Percentiles rank a stretch among this genome's conserved stretches.
Evolutionary conservation across 169 alveolate genomes (phyloP).

Genomic region (Amoebophrya sp.): DNA sequence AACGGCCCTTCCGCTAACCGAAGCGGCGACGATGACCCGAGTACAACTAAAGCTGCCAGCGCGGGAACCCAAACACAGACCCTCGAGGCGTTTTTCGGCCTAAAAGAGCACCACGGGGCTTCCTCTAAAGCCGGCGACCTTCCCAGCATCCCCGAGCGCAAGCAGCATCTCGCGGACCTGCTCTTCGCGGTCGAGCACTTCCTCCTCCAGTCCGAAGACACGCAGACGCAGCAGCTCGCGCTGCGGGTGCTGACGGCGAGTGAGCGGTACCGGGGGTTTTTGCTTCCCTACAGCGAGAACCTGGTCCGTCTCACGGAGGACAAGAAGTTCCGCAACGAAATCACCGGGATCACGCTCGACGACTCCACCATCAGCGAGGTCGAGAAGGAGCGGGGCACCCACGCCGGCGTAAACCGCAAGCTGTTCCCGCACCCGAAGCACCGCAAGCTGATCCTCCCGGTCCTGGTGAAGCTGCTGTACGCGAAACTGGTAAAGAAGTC

Average conservation of each 20-base stretch:
- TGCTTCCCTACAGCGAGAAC: neutral
- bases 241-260: neutral
- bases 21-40: neutral
- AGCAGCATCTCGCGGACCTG: neutral
- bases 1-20: neutral
- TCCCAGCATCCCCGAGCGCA: neutral
- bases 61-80: neutral
- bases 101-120: neutral
- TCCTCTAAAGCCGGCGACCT: neutral
- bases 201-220: neutral
- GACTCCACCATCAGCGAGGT: neutral
- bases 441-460: neutral
- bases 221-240: neutral
- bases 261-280: neutral
- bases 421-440: neutral
- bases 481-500: neutral
- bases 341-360: neutral
- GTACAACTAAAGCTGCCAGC: neutral
- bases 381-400: neutral
- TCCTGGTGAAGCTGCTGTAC: neutral
- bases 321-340: neutral
- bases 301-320: neutral
- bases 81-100: too few relatives aligned
- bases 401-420: neutral
- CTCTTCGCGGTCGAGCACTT: neutral